Evolutionary conservation across 2,329 filamentous ascomycete genomes (phyloP), one percentile per base, ranked within the genome.

Genomic region (Salinomyces thailandicus): DNA sequence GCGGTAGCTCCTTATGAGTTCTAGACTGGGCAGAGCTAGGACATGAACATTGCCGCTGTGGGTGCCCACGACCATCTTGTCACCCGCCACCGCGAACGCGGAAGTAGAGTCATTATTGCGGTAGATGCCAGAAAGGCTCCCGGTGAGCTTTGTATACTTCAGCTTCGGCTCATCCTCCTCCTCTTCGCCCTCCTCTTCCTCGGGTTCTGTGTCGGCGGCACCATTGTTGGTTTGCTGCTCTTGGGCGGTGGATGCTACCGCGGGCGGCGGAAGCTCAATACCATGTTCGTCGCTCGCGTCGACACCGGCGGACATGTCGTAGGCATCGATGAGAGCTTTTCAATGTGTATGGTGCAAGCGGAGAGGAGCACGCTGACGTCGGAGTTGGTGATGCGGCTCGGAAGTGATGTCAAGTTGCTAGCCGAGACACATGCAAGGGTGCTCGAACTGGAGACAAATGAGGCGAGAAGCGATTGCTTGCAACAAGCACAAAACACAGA

Each of bases 1-100:
- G 53, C 89, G 85, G 58, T 96, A 98, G 42, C 83, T 80, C 53
- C 85, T 79, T 27, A 98, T 62, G 3, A 81, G 68, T 47, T 89
- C 79, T 55, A 96, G 82, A 5, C 77, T 75, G 1, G 91, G 87
- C 13, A 96, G 62, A 46, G 85, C 81, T 31, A 95, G 66, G 43
- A 94, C 80, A 67, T 98, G 83, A 53, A 96, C 89, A 54, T 91
- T 94, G 52, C 91, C 91, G 63, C 93, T 94, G 60, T 98, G 89
- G 19, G 91, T 95, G 47, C 89, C 91, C 50, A 93, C 70, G 44
- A 95, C 85, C 89, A 96, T 93, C 67, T 96, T 96, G 68, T 98
- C 89, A 35, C 89, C 89, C 27, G 83, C 83, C 33, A 93, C 85
- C 33, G 93, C 65, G 58, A 94, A 94, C 6, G 84, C 70, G 61